Evolutionary conservation across 805 yeast genomes (phyloP), one percentile per base, ranked within the genome.

Genomic region (Kluyveromyces lactis): DNA sequence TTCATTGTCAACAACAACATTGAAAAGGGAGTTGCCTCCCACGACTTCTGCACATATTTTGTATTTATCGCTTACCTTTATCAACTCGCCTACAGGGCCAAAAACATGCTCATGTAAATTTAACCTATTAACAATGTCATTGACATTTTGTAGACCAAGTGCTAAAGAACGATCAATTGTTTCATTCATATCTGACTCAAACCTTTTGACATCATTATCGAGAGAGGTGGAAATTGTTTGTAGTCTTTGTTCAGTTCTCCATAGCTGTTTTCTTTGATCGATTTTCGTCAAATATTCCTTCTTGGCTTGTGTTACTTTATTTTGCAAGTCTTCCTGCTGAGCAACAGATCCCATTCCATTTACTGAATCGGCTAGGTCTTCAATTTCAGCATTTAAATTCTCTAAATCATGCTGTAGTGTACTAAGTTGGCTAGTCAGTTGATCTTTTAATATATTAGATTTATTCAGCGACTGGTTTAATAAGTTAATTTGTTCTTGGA

Each of bases 1-100:
- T 45, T 90, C 95, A 31, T 71, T 79, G 52, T 87, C 95, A 11
- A 90, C 97, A 18, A 92, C 92, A 23, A 90, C 77, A 56, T 90
- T 86, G 52, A 87, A 89, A 38, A 92, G 63, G 2, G 94, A 73
- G 44, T 75, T 79, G 1, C 97, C 97, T 17, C 95, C 97, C 35
- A 86, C 74, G 2, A 83, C 89, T 56, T 92, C 97, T 1, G 81
- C 85, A 1, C 97, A 95, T 1, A 79, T 72, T 53, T 81, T 81
- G 55, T 86, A 89, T 52, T 84, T 84, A 39, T 82, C 87, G 47
- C 81, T 81, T 3, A 86, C 90, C 41, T 72, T 72, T 38, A 92
- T 81, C 24, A 92, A 66, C 46, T 87, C 95, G 29, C 94, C 92
- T 13, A 92, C 60, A 0, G 95, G 80, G 0, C 98, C 98, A 60